Percentiles rank a stretch among this genome's conserved stretches.
Evolutionary conservation across 345 rosid genomes (phyloP).

Genomic region (Angophora floribunda): DNA sequence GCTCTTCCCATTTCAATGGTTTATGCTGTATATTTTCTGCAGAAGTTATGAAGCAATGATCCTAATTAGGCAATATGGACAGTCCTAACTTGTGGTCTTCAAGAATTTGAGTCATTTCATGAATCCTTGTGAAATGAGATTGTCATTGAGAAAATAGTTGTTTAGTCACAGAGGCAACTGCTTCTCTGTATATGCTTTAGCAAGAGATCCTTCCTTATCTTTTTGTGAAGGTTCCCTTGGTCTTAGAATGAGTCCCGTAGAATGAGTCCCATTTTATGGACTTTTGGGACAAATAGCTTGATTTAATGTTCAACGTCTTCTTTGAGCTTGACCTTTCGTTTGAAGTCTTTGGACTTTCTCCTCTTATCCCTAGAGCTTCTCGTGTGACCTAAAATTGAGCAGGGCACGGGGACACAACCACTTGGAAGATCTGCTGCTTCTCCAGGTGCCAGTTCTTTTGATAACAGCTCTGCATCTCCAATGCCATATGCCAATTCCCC

Average conservation of each 20-base stretch:
- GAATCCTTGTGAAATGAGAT: not conserved
- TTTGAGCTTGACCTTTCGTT: not conserved
- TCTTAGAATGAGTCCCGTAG: not conserved
- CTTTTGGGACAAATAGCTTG: not conserved
- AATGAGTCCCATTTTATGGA: not conserved
- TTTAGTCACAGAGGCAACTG: not conserved
- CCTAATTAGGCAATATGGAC: not conserved
- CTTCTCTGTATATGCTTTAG: not conserved
- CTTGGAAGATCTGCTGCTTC: constrained; percentile 86
- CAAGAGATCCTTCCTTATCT: not conserved
- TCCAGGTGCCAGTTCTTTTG: constrained; percentile 61
- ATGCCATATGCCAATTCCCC: constrained; percentile 88
- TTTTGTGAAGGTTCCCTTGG: not conserved
- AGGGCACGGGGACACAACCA: constrained; percentile 70
- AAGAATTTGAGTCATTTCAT: not conserved
- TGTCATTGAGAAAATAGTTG: not conserved
- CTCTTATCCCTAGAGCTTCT: not conserved
- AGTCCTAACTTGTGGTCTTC: not conserved
- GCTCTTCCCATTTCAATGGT: not conserved
- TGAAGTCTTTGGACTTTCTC: not conserved
- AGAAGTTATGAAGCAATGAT: not conserved
- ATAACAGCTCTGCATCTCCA: constrained; percentile 73
- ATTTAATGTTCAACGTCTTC: not conserved
- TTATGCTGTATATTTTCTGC: not conserved
- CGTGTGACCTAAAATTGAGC: constrained; percentile 2